Conservation (phyloP, 1,284 basidiomycete species). For the Bjerkandera adusta region DNA sequence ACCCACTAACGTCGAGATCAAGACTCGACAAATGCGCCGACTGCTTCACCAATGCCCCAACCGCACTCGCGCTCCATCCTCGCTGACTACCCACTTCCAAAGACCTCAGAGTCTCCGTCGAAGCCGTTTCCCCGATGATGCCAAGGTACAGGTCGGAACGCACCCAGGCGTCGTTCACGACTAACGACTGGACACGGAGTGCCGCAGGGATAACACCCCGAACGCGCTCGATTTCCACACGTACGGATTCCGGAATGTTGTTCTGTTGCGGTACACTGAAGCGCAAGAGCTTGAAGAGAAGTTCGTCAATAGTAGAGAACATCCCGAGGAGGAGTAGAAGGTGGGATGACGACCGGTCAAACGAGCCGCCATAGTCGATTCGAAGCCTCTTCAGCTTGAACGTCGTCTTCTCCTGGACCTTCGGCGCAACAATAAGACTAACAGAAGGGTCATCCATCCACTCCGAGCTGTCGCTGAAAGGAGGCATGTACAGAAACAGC, state of each 20-base stretch:
- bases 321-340: background rate
- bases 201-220: background rate
- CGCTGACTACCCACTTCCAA: background rate
- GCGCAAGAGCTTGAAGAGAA: background rate
- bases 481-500: background rate
- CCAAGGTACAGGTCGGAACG: background rate
- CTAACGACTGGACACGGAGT: background rate
- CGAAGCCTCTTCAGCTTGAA: background rate
- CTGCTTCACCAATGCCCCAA: background rate
- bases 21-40: background rate
- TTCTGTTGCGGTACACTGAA: background rate
- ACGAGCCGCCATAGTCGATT: background rate
- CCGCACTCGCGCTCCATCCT: background rate
- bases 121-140: background rate
- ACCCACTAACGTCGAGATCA: background rate
- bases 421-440: background rate
- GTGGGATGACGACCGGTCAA: background rate
- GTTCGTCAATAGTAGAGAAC: background rate
- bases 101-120: background rate
- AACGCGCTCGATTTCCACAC: background rate
- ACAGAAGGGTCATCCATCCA: background rate
- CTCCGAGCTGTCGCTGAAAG: background rate
- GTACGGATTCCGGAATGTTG: background rate
- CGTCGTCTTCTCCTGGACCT: background rate
- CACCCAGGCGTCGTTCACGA: background rate